Evolutionary conservation across 176 grass and related monocot genomes (phyloP).

Genomic region (Rhynchospora tenuis): DNA sequence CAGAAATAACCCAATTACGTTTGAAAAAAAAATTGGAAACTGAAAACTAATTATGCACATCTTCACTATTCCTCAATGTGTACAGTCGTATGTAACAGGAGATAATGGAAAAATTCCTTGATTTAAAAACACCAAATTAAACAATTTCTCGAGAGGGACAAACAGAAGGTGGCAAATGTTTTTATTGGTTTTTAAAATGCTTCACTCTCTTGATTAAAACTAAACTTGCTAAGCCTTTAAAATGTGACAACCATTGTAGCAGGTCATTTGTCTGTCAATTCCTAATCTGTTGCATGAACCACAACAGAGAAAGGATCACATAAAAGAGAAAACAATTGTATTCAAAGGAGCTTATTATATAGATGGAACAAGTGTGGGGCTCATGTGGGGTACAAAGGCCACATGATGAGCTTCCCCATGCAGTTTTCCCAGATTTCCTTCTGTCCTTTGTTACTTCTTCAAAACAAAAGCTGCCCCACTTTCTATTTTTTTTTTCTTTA

Average conservation of each 20-base stretch:
- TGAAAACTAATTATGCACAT: neutral
- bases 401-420: conserved; percentile 9
- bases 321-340: neutral
- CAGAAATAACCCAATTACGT: neutral
- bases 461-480: neutral
- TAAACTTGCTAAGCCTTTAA: neutral
- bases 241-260: conserved; percentile 8
- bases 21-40: neutral
- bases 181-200: conserved; percentile 14
- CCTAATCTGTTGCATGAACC: neutral
- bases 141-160: neutral
- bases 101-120: neutral
- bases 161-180: conserved; percentile 23
- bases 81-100: neutral
- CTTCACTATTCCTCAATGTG: neutral
- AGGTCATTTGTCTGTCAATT: neutral
- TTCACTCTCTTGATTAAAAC: neutral
- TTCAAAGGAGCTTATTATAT: neutral
- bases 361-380: neutral
- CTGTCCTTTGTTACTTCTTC: neutral
- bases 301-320: neutral
- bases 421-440: conserved; percentile 17
- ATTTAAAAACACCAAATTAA: neutral
- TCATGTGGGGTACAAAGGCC: conserved; percentile 11
- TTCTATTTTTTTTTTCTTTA: neutral